Evolutionary conservation across 176 grass and related monocot species (phyloP), one percentile per base, ranked within the genome.

Genomic region (Saccharum spontaneum): DNA sequence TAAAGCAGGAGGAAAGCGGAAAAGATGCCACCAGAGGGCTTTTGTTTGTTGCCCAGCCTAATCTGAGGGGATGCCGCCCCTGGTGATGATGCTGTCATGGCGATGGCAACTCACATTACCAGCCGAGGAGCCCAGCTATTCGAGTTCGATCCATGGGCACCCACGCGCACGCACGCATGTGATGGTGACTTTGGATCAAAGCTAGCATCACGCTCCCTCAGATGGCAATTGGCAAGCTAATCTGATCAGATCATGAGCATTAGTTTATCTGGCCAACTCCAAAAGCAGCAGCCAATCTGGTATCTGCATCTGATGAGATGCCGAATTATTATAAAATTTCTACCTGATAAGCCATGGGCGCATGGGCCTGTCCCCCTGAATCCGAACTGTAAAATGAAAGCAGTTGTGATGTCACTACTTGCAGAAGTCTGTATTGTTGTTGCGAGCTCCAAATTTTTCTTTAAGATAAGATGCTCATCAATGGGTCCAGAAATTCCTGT

Each of bases 101-200:
- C 41, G 81, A 77, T 71, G 36, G 76, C 81, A 91, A 81, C 81
- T 61, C 6, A 18, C 80, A 77, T 43, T 60, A 31, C 33, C 69
- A 39, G 24, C 36, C 67, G 62, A 81, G 79, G 79, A 76, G 38
- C 71, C 37, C 65, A 62, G 43, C 52, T 23, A 81, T 54, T 69
- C 1, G 37, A 10, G 50, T 67, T 61, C 37, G 37, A 38, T 38
- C 68, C 77, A 69, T 26, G 20, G 20, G 36, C 43, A 23, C 8
- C 3, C 9, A 73, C 70, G 70, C 28, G 28, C 28, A 28, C 28
- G 66, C 55, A 57, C 49, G 62, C 89, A 87, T 88, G 85, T 88
- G 85, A 88, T 77, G 81, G 85, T 71, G 85, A 87, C 85, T 87
- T 91, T 45, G 76, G 76, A 87, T 83, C 85, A 79, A 91, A 84